Evolutionary conservation across 208 protist species (phyloP).

Genomic region (Leishmania martiniquensis): DNA sequence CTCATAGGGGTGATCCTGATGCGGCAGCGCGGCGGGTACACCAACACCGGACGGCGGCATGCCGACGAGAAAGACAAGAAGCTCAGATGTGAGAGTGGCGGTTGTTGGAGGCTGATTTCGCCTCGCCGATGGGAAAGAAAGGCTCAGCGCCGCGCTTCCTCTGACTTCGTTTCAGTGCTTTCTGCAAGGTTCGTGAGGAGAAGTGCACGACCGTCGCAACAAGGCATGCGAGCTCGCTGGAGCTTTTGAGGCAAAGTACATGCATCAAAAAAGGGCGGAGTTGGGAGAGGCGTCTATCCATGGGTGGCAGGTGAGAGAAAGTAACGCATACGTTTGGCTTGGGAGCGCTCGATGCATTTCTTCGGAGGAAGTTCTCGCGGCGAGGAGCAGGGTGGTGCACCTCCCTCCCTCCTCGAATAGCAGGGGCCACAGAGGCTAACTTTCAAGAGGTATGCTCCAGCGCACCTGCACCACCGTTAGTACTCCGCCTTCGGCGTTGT

Average conservation of each 20-base stretch:
- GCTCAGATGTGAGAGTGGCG: background rate
- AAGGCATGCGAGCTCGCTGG: background rate
- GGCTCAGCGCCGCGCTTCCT: background rate
- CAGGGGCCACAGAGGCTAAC: no score
- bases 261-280: background rate
- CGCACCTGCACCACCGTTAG: background rate
- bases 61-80: background rate
- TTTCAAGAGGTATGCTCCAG: background rate
- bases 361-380: background rate
- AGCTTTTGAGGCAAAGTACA: background rate
- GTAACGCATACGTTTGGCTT: background rate
- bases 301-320: background rate
- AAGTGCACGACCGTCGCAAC: background rate
- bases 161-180: background rate
- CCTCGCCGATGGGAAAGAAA: background rate
- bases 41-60: background rate
- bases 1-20: background rate
- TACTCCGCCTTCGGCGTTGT: no score
- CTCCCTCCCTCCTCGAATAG: background rate
- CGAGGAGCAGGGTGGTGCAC: no score
- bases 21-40: background rate
- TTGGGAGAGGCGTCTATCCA: constrained; percentile 12
- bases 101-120: background rate
- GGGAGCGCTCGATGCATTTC: background rate
- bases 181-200: background rate